Base-by-base conservation (phyloP, 78 protist genomes). In the Diacronema lutheri region DNA sequence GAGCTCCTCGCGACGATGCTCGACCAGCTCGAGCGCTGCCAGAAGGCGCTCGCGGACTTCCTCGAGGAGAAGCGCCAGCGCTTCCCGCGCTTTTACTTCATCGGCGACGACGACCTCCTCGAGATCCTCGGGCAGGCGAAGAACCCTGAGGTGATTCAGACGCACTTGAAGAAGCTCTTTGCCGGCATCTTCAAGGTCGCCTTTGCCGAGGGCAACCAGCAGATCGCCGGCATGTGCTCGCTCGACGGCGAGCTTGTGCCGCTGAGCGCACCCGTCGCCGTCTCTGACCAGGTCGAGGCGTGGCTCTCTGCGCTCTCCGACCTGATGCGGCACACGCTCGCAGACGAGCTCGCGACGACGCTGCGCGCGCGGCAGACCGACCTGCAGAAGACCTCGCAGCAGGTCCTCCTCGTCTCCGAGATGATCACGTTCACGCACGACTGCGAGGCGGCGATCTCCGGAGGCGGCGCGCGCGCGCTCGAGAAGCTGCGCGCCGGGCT, bases 91-190 rank as follows among this genome's bases (percentile, higher is more conserved):
- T 97, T 97, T 85, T 96, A 96, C 78, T 96, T 96, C 85, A 87
- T 96, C n/a, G 95, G 97, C 76, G 97, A 96, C 90, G 98, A 96
- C 69, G 98, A 96, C 60, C 74, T 96, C 74, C 92, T 96, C 29
- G 95, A 95, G 89, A 94, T 95, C 62, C 86, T 93, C 57, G 93
- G 95, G 44, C 92, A 82, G 57, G 61, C 89, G 2, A 46, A 83
- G 33, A 89, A 91, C 68, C 93, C 93, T 1, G 38, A 62, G 7
- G 94, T 93, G 56, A 92, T 94, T 33, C 94, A 90, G 86, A 7
- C 88, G 29, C 98, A 96, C 83, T 76, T 94, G 56, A 87, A 89
- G 86, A 96, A 96, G 88, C 92, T 96, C 46, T 96, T 93, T 57
- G 79, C 79, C 44, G 97, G 96, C 25, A 90, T 96, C 56, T 23